phyloP scores from a whole-genome alignment of 2,329 filamentous ascomycete species.

The Colletotrichum siamense region DNA sequence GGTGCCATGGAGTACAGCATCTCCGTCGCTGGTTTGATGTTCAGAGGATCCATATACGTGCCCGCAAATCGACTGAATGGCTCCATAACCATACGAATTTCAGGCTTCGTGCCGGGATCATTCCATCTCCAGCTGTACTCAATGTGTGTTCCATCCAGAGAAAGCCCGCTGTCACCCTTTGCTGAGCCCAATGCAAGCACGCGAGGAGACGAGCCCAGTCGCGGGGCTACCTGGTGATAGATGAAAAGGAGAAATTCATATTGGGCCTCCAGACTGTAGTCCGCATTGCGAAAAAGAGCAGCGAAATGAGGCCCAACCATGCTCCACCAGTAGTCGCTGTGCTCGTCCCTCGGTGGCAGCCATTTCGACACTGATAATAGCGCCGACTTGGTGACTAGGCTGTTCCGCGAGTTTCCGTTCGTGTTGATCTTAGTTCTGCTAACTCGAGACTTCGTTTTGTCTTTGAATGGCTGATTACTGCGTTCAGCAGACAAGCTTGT shows the following conservation, averaged over 20 bases:
- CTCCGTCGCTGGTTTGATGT: background rate
- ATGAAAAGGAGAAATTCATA: background rate
- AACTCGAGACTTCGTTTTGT: background rate
- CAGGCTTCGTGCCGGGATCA: background rate
- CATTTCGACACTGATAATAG: background rate
- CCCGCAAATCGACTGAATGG: constrained; percentile 6
- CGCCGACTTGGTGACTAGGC: background rate
- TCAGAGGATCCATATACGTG: constrained; percentile 3
- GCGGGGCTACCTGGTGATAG: background rate
- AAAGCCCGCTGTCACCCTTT: background rate
- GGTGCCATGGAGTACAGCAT: background rate
- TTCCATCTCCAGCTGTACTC: constrained; percentile 14
- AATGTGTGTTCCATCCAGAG: background rate
- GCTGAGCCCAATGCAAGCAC: background rate
- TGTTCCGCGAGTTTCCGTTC: background rate
- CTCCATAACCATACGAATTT: background rate
- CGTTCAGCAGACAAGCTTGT: background rate
- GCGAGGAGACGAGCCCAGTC: background rate
- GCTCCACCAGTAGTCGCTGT: constrained; percentile 7
- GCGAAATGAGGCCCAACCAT: background rate
- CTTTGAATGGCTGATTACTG: background rate
- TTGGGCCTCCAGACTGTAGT: background rate
- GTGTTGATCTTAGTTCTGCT: background rate
- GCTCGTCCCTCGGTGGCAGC: background rate
- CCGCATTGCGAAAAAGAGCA: background rate